phyloP scores from a whole-genome alignment of 805 yeast species.

The Maudiozyma bulderi region DNA sequence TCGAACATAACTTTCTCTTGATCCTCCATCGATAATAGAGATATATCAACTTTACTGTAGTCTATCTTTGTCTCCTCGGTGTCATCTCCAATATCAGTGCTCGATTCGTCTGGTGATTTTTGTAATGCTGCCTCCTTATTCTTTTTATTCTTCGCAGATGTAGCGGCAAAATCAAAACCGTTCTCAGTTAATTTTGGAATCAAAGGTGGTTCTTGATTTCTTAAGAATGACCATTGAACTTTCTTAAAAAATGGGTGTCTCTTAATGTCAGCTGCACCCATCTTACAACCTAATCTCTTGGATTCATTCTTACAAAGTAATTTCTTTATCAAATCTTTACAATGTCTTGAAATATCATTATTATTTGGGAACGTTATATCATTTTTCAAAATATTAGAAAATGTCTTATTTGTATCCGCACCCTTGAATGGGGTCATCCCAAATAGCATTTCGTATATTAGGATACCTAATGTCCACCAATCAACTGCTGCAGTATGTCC shows the following conservation, averaged over 20 bases:
- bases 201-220: slow-evolving; percentile 93
- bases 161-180: slow-evolving; percentile 40
- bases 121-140: not conserved
- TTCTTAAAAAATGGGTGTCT: slow-evolving; percentile 83
- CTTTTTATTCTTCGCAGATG: slow-evolving; percentile 10
- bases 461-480: slow-evolving; percentile 98
- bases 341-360: slow-evolving; percentile 56
- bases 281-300: slow-evolving; percentile 79
- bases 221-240: slow-evolving; percentile 88
- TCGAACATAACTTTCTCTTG: slow-evolving; percentile 24
- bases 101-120: not conserved
- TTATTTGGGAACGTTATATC: slow-evolving; percentile 73
- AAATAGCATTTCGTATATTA: slow-evolving; percentile 89
- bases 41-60: not conserved
- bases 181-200: slow-evolving; percentile 64
- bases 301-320: slow-evolving; percentile 80
- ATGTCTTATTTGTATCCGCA: slow-evolving; percentile 76
- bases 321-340: slow-evolving; percentile 73
- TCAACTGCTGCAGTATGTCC: slow-evolving; percentile 98
- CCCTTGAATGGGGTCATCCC: slow-evolving; percentile 98
- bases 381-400: slow-evolving; percentile 73
- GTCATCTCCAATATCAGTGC: not conserved
- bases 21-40: slow-evolving; percentile 8
- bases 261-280: slow-evolving; percentile 93
- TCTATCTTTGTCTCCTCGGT: slow-evolving; percentile 2